Evolutionary conservation across 176 grass and related monocot species (phyloP).

Genomic region (Aegilops umbellulata): DNA sequence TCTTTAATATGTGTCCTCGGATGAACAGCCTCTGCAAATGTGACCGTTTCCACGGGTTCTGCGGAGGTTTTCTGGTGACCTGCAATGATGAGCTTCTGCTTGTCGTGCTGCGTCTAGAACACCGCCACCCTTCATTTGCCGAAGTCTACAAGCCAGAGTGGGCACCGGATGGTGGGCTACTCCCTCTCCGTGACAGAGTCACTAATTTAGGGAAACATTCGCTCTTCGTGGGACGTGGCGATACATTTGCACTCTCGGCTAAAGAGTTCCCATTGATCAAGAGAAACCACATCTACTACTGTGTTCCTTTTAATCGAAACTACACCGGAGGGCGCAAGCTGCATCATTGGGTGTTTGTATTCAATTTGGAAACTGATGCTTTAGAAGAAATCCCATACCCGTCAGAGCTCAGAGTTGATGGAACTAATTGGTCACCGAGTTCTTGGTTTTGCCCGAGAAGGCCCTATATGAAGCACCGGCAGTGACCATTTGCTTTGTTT

Average conservation of each 20-base stretch:
- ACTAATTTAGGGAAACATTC: background rate
- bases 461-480: too few relatives aligned
- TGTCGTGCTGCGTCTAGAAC: background rate
- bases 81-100: background rate
- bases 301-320: background rate
- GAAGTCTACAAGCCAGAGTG: background rate
- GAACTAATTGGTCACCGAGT: too few relatives aligned
- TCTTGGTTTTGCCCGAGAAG: too few relatives aligned
- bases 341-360: background rate
- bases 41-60: background rate
- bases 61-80: background rate
- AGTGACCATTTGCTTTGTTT: too few relatives aligned
- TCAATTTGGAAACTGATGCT: background rate
- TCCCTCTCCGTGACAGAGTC: background rate
- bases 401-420: too few relatives aligned
- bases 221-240: background rate
- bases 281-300: conserved; percentile 19
- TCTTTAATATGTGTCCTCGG: background rate
- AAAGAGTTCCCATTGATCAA: background rate
- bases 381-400: too few relatives aligned
- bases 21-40: background rate
- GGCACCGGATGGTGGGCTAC: background rate
- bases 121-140: background rate
- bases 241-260: background rate
- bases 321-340: background rate